phyloP scores from a whole-genome alignment of 371 early-diverging fungal genomes.

The Vairimorpha ceranae region DNA sequence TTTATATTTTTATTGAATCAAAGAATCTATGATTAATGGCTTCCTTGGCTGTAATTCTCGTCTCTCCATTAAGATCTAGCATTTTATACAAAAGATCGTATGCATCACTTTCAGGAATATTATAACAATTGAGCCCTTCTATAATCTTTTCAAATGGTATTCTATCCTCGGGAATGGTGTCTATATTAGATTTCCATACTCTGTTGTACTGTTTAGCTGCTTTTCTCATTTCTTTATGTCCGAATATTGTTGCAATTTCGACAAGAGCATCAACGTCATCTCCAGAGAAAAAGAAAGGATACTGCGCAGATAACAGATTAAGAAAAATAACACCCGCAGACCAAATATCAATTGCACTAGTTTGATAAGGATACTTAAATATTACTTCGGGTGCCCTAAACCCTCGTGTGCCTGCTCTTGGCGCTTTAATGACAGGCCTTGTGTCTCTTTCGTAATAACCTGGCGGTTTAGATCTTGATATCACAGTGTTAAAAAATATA shows the following conservation, averaged over 20 bases:
- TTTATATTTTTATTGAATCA: constrained; percentile 8
- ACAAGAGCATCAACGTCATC: constrained; percentile 80
- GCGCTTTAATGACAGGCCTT: constrained; percentile 71
- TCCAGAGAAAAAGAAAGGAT: constrained; percentile 80
- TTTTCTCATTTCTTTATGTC: constrained; percentile 70
- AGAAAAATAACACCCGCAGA: constrained; percentile 82
- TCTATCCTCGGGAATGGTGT: constrained; percentile 55
- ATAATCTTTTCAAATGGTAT: constrained; percentile 61
- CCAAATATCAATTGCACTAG: constrained; percentile 82
- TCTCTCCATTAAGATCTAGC: constrained; percentile 54
- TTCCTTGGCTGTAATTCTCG: constrained; percentile 61
- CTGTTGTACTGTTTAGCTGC: constrained; percentile 61
- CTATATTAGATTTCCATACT: constrained; percentile 62
- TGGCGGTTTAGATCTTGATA: constrained; percentile 45
- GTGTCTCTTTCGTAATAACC: constrained; percentile 62
- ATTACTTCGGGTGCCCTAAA: constrained; percentile 93
- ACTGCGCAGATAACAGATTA: constrained; percentile 71
- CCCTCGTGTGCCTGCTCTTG: constrained; percentile 92
- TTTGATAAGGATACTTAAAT: constrained; percentile 73
- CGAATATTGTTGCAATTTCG: constrained; percentile 80
- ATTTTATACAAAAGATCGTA: constrained; percentile 61
- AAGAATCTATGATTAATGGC: constrained; percentile 61
- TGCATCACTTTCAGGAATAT: constrained; percentile 39
- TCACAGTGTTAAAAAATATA: constrained; percentile 34
- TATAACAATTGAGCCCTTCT: constrained; percentile 31